Evolutionary conservation across 1,139 yeast genomes (phyloP).

Genomic region (Candida sp.): DNA sequence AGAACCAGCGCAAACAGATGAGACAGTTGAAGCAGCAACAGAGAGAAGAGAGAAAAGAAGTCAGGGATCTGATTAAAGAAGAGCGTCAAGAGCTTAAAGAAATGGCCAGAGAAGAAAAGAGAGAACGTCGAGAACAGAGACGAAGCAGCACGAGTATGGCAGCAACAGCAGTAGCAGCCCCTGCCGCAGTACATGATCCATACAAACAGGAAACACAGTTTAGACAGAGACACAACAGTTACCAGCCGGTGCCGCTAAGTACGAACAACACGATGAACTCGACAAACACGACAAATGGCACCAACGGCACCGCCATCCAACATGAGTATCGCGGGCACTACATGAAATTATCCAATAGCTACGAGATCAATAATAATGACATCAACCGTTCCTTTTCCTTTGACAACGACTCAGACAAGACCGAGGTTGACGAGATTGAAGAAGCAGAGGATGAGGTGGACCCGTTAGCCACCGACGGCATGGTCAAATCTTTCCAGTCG

Average conservation of each 20-base stretch:
- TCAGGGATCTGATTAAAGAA: slow-evolving; percentile 12
- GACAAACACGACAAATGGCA: neutral
- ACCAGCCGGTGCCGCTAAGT: neutral
- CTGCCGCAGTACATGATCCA: neutral
- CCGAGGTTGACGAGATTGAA: slow-evolving; percentile 4
- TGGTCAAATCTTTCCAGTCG: slow-evolving; percentile 7
- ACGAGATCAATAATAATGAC: slow-evolving; percentile 2
- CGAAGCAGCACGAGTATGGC: too few species aligned
- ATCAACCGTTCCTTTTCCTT: neutral
- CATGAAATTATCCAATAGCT: slow-evolving; percentile 1
- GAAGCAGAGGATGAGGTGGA: neutral
- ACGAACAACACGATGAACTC: neutral
- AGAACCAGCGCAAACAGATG: slow-evolving; percentile 7
- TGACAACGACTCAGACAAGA: slow-evolving; percentile 2
- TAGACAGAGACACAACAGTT: neutral
- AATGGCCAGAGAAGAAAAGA: slow-evolving; percentile 16
- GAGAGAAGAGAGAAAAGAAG: slow-evolving; percentile 10
- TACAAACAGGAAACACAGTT: neutral
- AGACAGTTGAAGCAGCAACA: slow-evolving; percentile 10
- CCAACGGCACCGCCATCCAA: neutral
- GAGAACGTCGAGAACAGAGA: slow-evolving; percentile 8
- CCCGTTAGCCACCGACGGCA: neutral
- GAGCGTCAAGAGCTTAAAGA: slow-evolving; percentile 15
- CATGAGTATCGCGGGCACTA: slow-evolving; percentile 1
- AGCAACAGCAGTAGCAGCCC: neutral